Evolutionary conservation across 345 rosid genomes (phyloP), one percentile per base, ranked within the genome.

Genomic region (Gossypium herbaceum): DNA sequence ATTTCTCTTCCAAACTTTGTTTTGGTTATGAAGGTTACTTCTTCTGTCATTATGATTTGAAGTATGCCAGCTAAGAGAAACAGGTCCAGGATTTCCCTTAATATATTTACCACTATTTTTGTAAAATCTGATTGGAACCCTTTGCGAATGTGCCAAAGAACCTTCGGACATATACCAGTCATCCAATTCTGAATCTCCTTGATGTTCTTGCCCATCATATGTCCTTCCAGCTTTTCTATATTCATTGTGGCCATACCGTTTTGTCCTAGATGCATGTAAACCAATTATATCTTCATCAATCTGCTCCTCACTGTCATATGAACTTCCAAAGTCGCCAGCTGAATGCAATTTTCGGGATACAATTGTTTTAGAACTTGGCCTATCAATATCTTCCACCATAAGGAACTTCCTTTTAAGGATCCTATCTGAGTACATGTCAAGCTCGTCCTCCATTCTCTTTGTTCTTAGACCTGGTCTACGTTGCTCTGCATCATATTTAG

Each of bases 1-100:
- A 77, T 75, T 84, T 81, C 81, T 79, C 75, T 86, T 86, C 89
- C 83, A 76, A 80, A 72, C 76, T 75, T 73, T 80, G 48, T 81
- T 79, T 56, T 73, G 85, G 77, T 79, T 82, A 66, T 71, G 63
- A 79, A 58, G 71, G 63, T 82, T 78, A 71, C 76, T 78, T 81
- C 83, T 82, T 79, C 75, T 79, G 52, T 80, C 85, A 74, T 51
- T 64, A 25, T 86, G 81, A 62, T 79, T 66, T 43, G 84, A 76
- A 73, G 75, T 72, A 72, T 82, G 71, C 81, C 79, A 72, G 51
- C 66, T 77, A 57, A 75, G 73, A 47, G 84, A 72, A 80, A 73
- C 73, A 69, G 80, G 59, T 64, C 82, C 79, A 15, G 77, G 48
- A 68, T 76, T 77, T 62, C 79, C 82, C 68, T 81, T 81, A 22